Base-by-base conservation (phyloP, 768 basidiomycete species). In the Pleurotus djamor region DNA sequence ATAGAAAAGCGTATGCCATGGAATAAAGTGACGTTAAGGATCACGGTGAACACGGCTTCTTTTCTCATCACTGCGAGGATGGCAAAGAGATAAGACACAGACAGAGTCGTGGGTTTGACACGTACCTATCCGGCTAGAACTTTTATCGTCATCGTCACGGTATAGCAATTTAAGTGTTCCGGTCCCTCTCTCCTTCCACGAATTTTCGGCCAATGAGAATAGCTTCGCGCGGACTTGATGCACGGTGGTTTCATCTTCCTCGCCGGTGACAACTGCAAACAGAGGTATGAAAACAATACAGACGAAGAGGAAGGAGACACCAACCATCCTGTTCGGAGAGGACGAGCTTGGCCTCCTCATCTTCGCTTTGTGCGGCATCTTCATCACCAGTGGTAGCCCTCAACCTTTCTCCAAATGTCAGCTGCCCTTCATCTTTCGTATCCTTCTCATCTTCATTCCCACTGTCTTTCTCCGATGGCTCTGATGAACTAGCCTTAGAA, bases 131-230 rank as follows among this genome's bases (percentile, higher is more conserved):
- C 9, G n/a, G 33, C 21, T 48, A 2, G n/a, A 16, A 34, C 16
- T 16, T 28, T 28, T 28, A 28, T 28, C 21, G 21, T 28, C 21
- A 28, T 28, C 21, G 21, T n/a, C 28, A 60, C 49, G 9, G 12
- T 9, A 10, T 7, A 36, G 56, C 64, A 93, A 71, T 66, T 80
- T 89, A 62, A 93, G 66, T 49, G 80, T 77, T 4, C 91, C 91
- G 28, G 83, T 87, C 32, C 91, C 91, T 51, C 86, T 81, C 67
- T 93, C 91, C 67, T 85, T 89, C 91, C 91, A 93, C 59, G 81
- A 79, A n/a, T 68, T 84, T 70, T 75, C 84, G 67, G 68, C 74
- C 48, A 92, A 76, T 28, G 80, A 69, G 68, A 83, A 92, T 17
- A 93, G 72, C 72, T 93, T 93, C 51, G 88, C 90, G 58, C 91